Conservation (phyloP, 192 early-diverging fungal species). For the Radiomyces spectabilis region DNA sequence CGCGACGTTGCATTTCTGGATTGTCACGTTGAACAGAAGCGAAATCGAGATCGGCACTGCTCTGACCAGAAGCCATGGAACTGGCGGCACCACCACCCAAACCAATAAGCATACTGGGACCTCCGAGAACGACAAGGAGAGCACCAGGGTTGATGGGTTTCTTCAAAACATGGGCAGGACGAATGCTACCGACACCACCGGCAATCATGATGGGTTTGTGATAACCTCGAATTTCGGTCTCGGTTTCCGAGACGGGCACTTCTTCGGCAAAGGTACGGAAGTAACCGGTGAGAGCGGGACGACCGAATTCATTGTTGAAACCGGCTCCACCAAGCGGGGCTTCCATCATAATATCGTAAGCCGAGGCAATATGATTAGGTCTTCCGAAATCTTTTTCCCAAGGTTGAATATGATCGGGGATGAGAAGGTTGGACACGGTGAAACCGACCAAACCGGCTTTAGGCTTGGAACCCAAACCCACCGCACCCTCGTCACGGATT, state of each 20-base stretch:
- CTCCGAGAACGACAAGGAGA: constrained; percentile 86
- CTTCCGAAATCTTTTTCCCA: constrained; percentile 89
- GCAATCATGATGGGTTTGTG: constrained; percentile 99
- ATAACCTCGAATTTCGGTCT: constrained; percentile 82
- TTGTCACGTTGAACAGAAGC: constrained; percentile 99
- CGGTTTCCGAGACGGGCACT: constrained; percentile 40
- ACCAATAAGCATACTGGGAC: constrained; percentile 97
- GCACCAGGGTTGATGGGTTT: constrained; percentile 74
- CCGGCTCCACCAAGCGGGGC: constrained; percentile 96
- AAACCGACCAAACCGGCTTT: constrained; percentile 95
- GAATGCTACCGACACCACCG: constrained; percentile 91
- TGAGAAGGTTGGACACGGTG: constrained; percentile 89
- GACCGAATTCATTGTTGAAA: constrained; percentile 99
- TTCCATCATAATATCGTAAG: constrained; percentile 97
- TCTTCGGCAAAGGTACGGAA: constrained; percentile 88
- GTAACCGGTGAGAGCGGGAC: constrained; percentile 91
- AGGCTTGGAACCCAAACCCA: constrained; percentile 91
- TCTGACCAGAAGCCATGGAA: constrained; percentile 86
- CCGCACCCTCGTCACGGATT: constrained; percentile 98
- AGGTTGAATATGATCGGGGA: constrained; percentile 84
- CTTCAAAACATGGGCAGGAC: constrained; percentile 86
- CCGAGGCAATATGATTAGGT: constrained; percentile 84
- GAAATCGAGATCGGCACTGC: constrained; percentile 87
- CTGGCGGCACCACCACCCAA: constrained; percentile 98
- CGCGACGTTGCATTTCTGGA: constrained; percentile 97